A percentile compares a stretch with the other conserved stretches of the same genome.
Evolutionary conservation across 2,329 filamentous ascomycete species (phyloP).

Genomic region (Botrytis fabae): DNA sequence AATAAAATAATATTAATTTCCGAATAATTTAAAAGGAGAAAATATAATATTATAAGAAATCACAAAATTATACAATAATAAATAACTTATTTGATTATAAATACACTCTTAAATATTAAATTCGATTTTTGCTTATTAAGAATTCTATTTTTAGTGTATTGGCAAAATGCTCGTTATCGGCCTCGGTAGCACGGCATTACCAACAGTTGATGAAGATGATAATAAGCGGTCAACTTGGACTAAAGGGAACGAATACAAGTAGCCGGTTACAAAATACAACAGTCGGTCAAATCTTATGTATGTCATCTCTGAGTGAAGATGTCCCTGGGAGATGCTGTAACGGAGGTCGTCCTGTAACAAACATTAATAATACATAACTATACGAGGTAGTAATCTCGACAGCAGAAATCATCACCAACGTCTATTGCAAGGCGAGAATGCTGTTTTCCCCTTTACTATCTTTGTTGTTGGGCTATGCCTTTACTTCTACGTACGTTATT

Average conservation of each 20-base stretch:
- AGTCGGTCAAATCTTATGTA: background rate
- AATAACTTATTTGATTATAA: no score
- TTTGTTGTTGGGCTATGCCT: background rate
- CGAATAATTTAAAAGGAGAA: no score
- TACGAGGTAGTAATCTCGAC: background rate
- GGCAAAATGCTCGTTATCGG: no score
- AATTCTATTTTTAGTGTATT: no score
- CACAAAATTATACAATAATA: no score
- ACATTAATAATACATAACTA: background rate
- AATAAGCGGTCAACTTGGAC: background rate
- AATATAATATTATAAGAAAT: no score
- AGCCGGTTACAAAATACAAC: background rate
- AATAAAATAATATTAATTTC: no score
- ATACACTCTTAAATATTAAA: no score
- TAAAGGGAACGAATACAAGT: background rate
- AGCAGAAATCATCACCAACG: background rate
- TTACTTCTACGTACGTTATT: background rate
- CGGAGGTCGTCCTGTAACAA: background rate
- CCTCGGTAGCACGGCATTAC: no score
- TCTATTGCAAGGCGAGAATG: background rate
- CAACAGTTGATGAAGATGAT: no score
- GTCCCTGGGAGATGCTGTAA: background rate
- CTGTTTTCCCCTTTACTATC: background rate
- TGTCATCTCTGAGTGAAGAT: background rate
- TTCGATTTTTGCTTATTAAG: no score